Evolutionary conservation across 1,139 yeast genomes (phyloP), one percentile per base, ranked within the genome.

Genomic region (Scheffersomyces quercinus): DNA sequence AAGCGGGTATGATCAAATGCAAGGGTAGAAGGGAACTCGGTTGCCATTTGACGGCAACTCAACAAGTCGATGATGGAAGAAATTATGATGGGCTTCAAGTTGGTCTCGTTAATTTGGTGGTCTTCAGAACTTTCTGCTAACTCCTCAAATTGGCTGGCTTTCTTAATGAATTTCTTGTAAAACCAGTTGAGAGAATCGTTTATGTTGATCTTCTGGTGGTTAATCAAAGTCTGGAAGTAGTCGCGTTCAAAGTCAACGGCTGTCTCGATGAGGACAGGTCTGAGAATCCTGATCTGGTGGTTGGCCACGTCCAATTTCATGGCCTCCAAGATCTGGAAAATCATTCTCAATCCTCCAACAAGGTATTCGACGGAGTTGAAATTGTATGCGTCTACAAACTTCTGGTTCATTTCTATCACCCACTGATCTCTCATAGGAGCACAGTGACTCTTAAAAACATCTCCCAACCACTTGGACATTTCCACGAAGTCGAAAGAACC

Each of bases 251-350:
- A 88, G 53, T 88, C 93, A n/a, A 88, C 85, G 1, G 97, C 95
- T 28, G 95, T 87, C 56, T 89, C 93, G 48, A 90, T 82, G 40
- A 91, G 73, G 11, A 88, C 85, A 2, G 96, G 96, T 56, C 97
- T 78, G 45, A 90, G 71, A 26, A 89, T 82, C 54, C 96, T 77
- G 45, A 91, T 88, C 65, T 90, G 97, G 63, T 91, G 97, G 65
- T 91, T 91, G 14, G 97, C 97, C 43, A 90, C 95, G 59, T 91
- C 97, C 53, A 91, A 74, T 64, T 91, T 91, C 96, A 91, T 90
- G n/a, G 96, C 95, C 63, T 90, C 97, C 53, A 91, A 71, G 47
- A 91, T 87, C 51, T 88, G 87, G 62, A 91, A 89, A 14, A 88
- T 78, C 68, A 84, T 78, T 47, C 93, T 77, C 43, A 91, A 70